Base-by-base conservation (phyloP, 106 monocot genomes). In the Dioscorea zingiberensis region DNA sequence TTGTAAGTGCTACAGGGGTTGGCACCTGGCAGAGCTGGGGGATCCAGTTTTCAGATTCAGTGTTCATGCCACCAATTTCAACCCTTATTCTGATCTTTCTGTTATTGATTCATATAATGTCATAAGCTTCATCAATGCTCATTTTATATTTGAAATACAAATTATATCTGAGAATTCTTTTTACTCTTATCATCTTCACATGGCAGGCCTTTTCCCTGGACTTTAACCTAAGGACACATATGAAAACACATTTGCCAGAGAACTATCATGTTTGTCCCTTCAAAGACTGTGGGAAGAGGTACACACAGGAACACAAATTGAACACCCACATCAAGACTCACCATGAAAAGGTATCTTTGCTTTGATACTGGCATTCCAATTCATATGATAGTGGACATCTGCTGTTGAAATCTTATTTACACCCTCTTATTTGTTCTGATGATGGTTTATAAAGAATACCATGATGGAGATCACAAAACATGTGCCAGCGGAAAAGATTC, bases 151-250 rank as follows among this genome's bases (percentile, higher is more conserved):
- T n/a, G n/a, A n/a, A n/a, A n/a, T n/a, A n/a, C n/a, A n/a, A n/a
- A n/a, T 38, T 6, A 38, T 38, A 38, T 38, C 10, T 38, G 38
- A 38, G 10, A 38, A 38, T 6, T 38, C 10, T 6, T 10, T 38
- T 38, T 38, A 38, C 38, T 10, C 6, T 10, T 38, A 8, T 38
- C 38, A 38, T 38, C 38, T 38, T 8, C 4, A 6, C 38, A 22
- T 62, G 73, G 48, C 82, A 98, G 98, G 98, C 98, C 27, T 98
- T 98, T 67, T 89, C 93, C 51, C 73, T 98, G 76, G 89, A 86
- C 68, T 98, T 98, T 60, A 98, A 98, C 73, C 69, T 98, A 55
- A 77, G 82, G 73, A 75, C 89, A 4, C 97, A 98, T 70, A 89
- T 98, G 89, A 74, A 68, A 61, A 92, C 85, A 27, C 97, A 98